Base-by-base conservation (phyloP, 225 moss, liverwort and hornwort species). In the Takakia lepidozioides region DNA sequence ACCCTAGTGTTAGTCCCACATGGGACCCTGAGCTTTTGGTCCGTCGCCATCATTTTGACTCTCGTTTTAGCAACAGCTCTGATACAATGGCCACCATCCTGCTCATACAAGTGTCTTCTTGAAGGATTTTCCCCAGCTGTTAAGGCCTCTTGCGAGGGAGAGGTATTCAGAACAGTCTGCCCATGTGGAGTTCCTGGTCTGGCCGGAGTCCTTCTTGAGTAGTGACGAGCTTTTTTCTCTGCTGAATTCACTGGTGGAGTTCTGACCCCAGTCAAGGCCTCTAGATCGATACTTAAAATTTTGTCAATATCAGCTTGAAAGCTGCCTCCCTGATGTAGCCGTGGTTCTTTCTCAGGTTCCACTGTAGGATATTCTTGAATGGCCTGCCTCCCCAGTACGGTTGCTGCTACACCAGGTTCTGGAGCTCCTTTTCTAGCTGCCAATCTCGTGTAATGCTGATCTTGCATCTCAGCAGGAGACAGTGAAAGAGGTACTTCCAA, bases 171-270 rank as follows among this genome's bases (percentile, higher is more conserved):
- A n/a, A n/a, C n/a, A n/a, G n/a, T n/a, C n/a, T n/a, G n/a, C n/a
- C n/a, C n/a, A n/a, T n/a, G n/a, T n/a, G n/a, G n/a, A n/a, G n/a
- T n/a, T n/a, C n/a, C n/a, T n/a, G n/a, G 32, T 32, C 32, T 11
- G 32, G 32, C 11, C 8, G 32, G 11, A 11, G 74, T 70, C 51
- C 80, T 70, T 64, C 80, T 67, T 27, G 60, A 66, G 51, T 80
- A 80, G 30, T 80, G 74, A 59, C 68, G 56, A 39, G 74, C 61
- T 40, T 74, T 80, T 49, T 80, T 80, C 57, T 74, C 80, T 35
- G 70, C 29, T 30, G 74, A 61, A 15, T 38, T 49, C 63, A 73
- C 62, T 13, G 49, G 63, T 3, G 67, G 23, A 54, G 49, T 61
- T 55, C 70, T 64, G 58, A 48, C 73, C 36, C 54, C 59, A 44